Conservation (phyloP, 768 basidiomycete genomes). For the Leccinum obscurum region DNA sequence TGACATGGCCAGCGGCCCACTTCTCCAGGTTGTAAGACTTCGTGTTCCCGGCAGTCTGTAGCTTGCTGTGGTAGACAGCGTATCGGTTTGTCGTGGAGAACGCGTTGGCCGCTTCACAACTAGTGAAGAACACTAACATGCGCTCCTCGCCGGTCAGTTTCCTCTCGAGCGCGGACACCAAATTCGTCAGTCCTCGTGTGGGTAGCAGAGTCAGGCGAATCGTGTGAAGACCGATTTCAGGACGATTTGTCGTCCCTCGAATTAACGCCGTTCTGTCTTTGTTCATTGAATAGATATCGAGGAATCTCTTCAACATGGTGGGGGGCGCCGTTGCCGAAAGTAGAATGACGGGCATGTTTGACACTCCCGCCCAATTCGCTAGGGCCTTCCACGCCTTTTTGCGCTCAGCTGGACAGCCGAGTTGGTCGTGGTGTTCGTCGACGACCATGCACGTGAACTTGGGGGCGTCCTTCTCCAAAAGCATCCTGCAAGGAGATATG, state of each 20-base stretch:
- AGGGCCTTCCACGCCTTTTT: background rate
- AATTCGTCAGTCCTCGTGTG: background rate
- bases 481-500: background rate
- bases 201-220: no score
- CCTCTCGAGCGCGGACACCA: background rate
- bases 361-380: background rate
- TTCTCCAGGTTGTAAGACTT: conserved; percentile 1
- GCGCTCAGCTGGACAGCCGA: background rate
- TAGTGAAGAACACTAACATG: background rate
- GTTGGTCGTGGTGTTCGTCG: conserved; percentile 11
- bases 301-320: background rate
- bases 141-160: background rate
- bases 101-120: background rate
- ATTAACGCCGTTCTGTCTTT: background rate
- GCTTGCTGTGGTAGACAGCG: conserved; percentile 1
- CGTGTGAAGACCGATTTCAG: conserved; percentile 5
- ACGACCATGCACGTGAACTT: conserved; percentile 4
- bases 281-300: no score
- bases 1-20: background rate
- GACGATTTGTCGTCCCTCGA: background rate
- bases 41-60: background rate
- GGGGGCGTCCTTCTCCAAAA: background rate
- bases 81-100: background rate
- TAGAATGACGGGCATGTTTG: conserved; percentile 1
- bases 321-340: conserved; percentile 4